Base-by-base conservation (phyloP, 495 filamentous ascomycete species). In the Rhypophila decipiens region DNA sequence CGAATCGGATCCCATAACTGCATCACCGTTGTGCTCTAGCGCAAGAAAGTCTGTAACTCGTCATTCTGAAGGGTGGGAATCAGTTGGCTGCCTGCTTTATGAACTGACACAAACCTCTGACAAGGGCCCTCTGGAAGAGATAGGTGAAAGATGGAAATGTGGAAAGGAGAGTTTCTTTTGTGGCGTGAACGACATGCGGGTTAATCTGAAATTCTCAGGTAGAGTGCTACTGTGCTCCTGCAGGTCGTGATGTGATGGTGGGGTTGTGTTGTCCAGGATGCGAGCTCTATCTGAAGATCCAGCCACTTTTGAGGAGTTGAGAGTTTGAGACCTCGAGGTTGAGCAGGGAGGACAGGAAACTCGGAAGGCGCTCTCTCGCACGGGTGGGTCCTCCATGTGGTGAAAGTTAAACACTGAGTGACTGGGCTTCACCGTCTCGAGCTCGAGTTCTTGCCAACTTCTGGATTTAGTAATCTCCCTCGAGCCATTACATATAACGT, bases 121-220 rank as follows among this genome's bases (percentile, higher is more conserved):
- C 31, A 35, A 35, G 31, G 31, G 31, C 12, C 31, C 2, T 35
- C n/a, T n/a, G n/a, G n/a, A n/a, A n/a, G n/a, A n/a, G n/a, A n/a
- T n/a, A n/a, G n/a, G 27, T 31, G 7, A 31, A 31, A 31, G 7
- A 31, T 31, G 27, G 27, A 31, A 31, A 7, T 31, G 13, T 31
- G 27, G 7, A 7, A 31, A 13, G 13, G 13, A 31, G 27, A 13
- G 27, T 7, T 31, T 31, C 27, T 7, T 31, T 7, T 31, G 27
- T 31, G 27, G 36, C 36, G 36, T 39, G 42, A 24, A 46, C 38
- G 41, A 33, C 27, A 35, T 43, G 53, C 44, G 18, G 37, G 38
- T 51, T 46, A 52, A 60, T 51, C 43, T 56, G 46, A 31, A 47
- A 24, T 39, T 53, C 49, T 56, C 53, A 53, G 27, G 29, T 56